Evolutionary conservation across 495 filamentous ascomycete species (phyloP), one percentile per base, ranked within the genome.

Genomic region (Aspergillus nidulans): DNA sequence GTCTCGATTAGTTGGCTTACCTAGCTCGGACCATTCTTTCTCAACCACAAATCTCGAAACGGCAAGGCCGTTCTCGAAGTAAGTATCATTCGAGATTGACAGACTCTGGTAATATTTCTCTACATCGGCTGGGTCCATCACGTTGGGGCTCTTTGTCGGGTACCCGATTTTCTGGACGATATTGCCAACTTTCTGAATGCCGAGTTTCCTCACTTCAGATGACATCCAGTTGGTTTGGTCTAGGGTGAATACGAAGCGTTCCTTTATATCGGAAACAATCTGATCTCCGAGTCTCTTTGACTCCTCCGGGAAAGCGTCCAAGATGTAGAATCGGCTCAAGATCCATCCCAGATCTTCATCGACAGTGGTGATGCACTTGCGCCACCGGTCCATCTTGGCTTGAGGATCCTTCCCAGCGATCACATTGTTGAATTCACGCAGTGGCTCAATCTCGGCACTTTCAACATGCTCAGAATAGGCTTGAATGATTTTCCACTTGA

Each of bases 101-200:
- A 87, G 64, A 16, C 63, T 63, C 7, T 68, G 61, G 64, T 90
- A 90, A 61, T 83, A 87, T 6, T 77, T 63, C 36, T 79, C 71
- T 7, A 88, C 69, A 32, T 77, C 77, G 1, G 74, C 68, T 10
- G 83, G 77, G 50, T 87, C 76, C 58, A 78, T 72, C 49, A 88
- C 77, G 60, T 88, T 76, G 2, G 85, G 85, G 50, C 77, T 83
- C 45, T 80, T 79, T 20, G 82, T 85, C 9, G 85, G 86, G 64
- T 84, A 91, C 4, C 86, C 87, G 39, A 91, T 88, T 61, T 89
- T 88, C 65, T 88, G 84, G 26, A 81, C 70, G 56, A 90, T 88
- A 46, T 86, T 85, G 53, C 82, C 76, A 16, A 88, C 82, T 64
- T 91, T 91, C 55, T 85, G 66, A 40, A 81, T 81, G 26, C 83